Conservation (phyloP, 163 green algal genomes). For the Prototheca wickerhamii region DNA sequence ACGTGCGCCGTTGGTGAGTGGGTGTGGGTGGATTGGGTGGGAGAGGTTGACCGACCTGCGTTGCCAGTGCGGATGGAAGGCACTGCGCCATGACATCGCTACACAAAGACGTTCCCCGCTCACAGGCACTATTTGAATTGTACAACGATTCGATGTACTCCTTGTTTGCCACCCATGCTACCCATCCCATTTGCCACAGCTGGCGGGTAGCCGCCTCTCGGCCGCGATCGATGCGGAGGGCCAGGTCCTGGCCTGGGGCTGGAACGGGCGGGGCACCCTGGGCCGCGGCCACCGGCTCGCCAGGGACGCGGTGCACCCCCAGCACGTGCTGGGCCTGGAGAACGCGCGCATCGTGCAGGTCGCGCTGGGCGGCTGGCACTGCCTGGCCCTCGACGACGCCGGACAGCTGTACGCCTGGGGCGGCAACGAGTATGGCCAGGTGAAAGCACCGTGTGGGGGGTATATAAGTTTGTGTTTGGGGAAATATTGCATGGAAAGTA, state of each 20-base stretch:
- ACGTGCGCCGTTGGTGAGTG: slow-evolving; percentile 49
- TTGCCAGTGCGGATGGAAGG: neutral
- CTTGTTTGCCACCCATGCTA: neutral
- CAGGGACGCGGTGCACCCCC: slow-evolving; percentile 38
- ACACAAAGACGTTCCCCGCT: too few relatives aligned
- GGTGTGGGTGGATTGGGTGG: neutral
- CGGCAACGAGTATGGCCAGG: slow-evolving; percentile 82
- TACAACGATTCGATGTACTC: neutral
- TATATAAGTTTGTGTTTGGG: too few relatives aligned
- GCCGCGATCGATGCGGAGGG: slow-evolving; percentile 69
- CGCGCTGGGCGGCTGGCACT: slow-evolving; percentile 86
- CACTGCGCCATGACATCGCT: too few relatives aligned
- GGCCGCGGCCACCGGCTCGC: slow-evolving; percentile 58
- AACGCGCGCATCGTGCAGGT: slow-evolving; percentile 59
- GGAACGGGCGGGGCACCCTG: slow-evolving; percentile 78
- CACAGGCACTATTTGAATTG: too few relatives aligned
- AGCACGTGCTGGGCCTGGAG: slow-evolving; percentile 45
- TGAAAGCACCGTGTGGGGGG: neutral
- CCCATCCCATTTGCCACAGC: neutral
- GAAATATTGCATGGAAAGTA: too few relatives aligned
- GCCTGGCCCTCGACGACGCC: slow-evolving; percentile 60
- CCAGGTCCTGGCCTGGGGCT: slow-evolving; percentile 70
- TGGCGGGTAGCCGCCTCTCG: slow-evolving; percentile 57
- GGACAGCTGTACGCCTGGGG: slow-evolving; percentile 44
- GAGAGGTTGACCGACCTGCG: neutral